Conservation (phyloP, 1,284 basidiomycete species). For the Ustilago vetiveriae region DNA sequence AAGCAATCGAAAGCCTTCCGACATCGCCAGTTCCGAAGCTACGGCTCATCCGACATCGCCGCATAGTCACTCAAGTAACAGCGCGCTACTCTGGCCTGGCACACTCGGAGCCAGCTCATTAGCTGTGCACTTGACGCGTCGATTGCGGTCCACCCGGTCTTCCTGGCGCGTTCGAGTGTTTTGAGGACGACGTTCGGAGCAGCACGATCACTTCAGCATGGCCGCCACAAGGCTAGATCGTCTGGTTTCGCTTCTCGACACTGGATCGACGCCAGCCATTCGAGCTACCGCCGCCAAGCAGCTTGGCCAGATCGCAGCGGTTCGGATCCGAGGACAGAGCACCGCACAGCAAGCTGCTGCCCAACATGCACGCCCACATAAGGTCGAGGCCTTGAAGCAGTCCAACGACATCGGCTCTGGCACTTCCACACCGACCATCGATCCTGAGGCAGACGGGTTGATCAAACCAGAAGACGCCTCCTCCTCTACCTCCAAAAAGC, state of each 20-base stretch:
- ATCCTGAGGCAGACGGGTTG: constrained; percentile 39
- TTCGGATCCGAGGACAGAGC: constrained; percentile 69
- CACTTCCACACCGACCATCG: constrained; percentile 32
- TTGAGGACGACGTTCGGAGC: not conserved
- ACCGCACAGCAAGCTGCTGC: constrained; percentile 34
- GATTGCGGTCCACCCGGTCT: not conserved
- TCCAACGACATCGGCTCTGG: constrained; percentile 23
- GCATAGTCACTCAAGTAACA: no score
- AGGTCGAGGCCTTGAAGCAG: constrained; percentile 7
- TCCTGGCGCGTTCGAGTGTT: not conserved
- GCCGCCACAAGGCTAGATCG: constrained; percentile 76
- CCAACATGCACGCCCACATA: constrained; percentile 20
- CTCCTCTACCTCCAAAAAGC: constrained; percentile 6
- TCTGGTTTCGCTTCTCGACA: constrained; percentile 87
- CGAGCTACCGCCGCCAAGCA: constrained; percentile 90
- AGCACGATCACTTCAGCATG: constrained; percentile 14
- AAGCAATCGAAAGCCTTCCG: not conserved
- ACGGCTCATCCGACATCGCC: no score
- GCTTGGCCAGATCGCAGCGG: constrained; percentile 81
- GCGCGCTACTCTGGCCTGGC: no score
- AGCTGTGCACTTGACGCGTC: not conserved
- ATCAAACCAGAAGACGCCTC: constrained; percentile 29
- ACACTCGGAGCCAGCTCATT: not conserved
- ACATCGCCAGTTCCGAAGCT: not conserved
- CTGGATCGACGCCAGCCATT: constrained; percentile 84